Evolutionary conservation across 2,329 filamentous ascomycete species (phyloP).

Genomic region (Pseudogymnoascus sp.): DNA sequence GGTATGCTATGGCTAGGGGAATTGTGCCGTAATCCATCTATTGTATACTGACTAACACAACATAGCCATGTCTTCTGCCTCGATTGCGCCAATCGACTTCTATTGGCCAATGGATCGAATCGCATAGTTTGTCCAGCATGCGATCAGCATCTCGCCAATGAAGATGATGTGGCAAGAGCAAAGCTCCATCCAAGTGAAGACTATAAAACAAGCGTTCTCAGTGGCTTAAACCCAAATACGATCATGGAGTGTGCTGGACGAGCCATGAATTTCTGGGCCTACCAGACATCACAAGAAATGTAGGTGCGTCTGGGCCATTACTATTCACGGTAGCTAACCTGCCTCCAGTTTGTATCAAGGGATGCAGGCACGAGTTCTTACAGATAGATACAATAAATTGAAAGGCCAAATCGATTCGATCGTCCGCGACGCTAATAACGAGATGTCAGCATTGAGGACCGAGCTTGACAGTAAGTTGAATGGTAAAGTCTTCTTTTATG

Average conservation of each 20-base stretch:
- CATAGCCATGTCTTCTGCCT: conserved; percentile 78
- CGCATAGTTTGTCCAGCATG: conserved; percentile 69
- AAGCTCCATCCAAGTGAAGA: conserved; percentile 76
- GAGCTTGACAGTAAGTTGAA: conserved; percentile 54
- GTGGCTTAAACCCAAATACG: conserved; percentile 70
- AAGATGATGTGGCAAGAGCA: conserved; percentile 68
- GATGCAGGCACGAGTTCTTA: conserved; percentile 63
- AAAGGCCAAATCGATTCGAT: conserved; percentile 65
- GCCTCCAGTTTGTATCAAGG: conserved; percentile 65
- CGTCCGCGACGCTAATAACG: conserved; percentile 66
- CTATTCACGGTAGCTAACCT: conserved; percentile 11
- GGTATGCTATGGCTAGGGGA: conserved; percentile 43
- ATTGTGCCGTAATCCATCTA: not conserved
- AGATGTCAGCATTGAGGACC: conserved; percentile 61
- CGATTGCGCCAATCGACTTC: conserved; percentile 60
- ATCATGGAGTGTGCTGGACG: conserved; percentile 84
- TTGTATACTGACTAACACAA: conserved; percentile 7
- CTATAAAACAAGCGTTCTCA: conserved; percentile 81
- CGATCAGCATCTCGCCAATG: conserved; percentile 57
- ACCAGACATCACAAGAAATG: conserved; percentile 82
- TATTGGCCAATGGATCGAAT: conserved; percentile 44
- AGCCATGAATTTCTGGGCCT: conserved; percentile 78
- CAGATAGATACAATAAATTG: conserved; percentile 62
- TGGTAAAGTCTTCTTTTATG: not conserved
- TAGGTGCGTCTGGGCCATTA: conserved; percentile 35